Evolutionary conservation across 306 rosid species (phyloP), one percentile per base, ranked within the genome.

Genomic region (Citrullus colocynthis): DNA sequence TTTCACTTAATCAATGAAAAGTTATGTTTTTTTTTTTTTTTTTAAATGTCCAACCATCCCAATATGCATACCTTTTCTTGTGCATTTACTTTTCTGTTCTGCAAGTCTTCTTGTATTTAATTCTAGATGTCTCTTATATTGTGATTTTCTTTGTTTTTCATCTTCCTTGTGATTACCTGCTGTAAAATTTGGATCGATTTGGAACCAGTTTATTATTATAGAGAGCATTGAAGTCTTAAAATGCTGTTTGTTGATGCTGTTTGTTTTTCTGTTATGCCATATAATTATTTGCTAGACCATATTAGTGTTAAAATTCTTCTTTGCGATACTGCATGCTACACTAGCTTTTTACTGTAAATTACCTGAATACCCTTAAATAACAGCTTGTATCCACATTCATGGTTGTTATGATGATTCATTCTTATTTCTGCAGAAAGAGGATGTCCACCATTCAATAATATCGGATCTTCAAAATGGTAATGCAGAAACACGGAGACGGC

Each of bases 391-490:
- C 61, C 49, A 61, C 54, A 36, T 58, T 42, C 61, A 30, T 63
- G 66, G 71, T 84, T 78, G 66, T 30, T 72, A 5, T 83, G 81
- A 82, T 78, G 61, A 48, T 73, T 60, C 71, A 44, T 70, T 65
- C 73, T 75, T 42, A 65, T 75, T 30, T 42, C 39, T 81, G 84
- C 97, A 95, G 98, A 95, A 95, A 84, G 98, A 95, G 86, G 97
- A 95, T 82, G 97, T 95, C 59, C 98, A 95, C 86, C 97, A 92
- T 85, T 95, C 98, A 65, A 95, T 95, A 76, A 95, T 95, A 83
- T 86, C 98, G 14, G 98, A 95, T 89, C 97, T 95, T 80, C 98
- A 95, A 90, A 95, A 95, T 79, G 98, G 98, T 78, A 95, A 85
- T 81, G 90, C 97, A 2, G 98, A 95, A 87, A 95, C 98, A 71